Conservation (phyloP, 176 grass and related monocot species). For the Musa beccarii region DNA sequence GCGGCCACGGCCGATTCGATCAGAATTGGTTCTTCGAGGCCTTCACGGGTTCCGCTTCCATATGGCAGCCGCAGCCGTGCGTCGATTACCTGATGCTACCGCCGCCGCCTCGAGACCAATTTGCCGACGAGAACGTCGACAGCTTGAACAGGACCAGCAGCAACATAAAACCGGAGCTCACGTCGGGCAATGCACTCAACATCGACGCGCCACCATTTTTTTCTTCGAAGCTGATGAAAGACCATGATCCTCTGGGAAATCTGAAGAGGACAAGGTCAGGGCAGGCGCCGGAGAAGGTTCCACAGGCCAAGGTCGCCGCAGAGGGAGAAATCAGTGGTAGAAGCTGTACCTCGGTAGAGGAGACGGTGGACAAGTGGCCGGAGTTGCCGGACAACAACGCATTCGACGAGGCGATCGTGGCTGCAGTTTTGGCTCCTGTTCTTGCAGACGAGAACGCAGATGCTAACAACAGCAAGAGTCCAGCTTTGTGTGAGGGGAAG, state of each 20-base stretch:
- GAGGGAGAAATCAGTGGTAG: constrained; percentile 28
- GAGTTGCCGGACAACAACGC: constrained; percentile 77
- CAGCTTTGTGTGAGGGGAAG: constrained; percentile 53
- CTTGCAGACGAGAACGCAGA: constrained; percentile 24
- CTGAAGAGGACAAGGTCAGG: constrained; percentile 80
- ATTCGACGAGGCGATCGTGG: constrained; percentile 75
- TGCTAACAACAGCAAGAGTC: constrained; percentile 34
- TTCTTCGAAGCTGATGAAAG: constrained; percentile 37
- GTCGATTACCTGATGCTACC: constrained; percentile 46
- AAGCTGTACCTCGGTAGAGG: constrained; percentile 46
- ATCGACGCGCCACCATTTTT: constrained; percentile 77
- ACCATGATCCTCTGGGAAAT: constrained; percentile 49
- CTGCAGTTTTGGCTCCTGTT: constrained; percentile 43
- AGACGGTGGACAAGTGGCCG: constrained; percentile 72
- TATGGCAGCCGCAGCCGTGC: constrained; percentile 96
- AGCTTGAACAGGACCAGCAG: constrained; percentile 9
- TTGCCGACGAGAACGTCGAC: constrained; percentile 53
- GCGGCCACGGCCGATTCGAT: constrained; percentile 22
- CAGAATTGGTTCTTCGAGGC: constrained; percentile 80
- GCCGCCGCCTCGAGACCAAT: constrained; percentile 8
- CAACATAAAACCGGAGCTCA: not conserved
- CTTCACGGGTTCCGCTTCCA: constrained; percentile 57
- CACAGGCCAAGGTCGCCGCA: not conserved
- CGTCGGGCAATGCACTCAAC: constrained; percentile 29
- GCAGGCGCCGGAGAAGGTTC: constrained; percentile 35